phyloP scores from a whole-genome alignment of 2,329 filamentous ascomycete species.

The Knoxdaviesia capensis region DNA sequence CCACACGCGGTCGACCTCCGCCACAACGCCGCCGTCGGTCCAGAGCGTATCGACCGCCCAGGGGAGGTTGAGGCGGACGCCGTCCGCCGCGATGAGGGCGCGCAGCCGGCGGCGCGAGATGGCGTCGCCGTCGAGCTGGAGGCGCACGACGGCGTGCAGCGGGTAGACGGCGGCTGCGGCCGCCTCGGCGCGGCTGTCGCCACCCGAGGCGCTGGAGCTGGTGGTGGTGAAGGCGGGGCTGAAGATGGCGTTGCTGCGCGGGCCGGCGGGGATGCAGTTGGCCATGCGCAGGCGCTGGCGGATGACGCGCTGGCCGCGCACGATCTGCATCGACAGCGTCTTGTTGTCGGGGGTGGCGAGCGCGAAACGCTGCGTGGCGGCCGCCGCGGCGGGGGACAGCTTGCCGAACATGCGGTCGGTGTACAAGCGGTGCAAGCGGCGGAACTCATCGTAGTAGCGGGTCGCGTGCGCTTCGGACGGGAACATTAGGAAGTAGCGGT shows the following conservation, averaged over 20 bases:
- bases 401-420: conserved; percentile 21
- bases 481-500: conserved; percentile 53
- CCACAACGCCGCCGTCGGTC: conserved; percentile 4
- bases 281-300: conserved; percentile 4
- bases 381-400: neutral
- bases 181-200: too few species aligned
- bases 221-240: too few species aligned
- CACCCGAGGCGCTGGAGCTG: too few species aligned
- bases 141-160: conserved; percentile 13
- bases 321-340: conserved; percentile 4
- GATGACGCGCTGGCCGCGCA: conserved; percentile 2
- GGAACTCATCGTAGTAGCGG: conserved; percentile 29
- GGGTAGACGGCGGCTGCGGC: conserved; percentile 6
- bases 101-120: conserved; percentile 11
- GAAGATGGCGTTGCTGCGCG: too few species aligned
- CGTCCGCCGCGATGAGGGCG: conserved; percentile 20
- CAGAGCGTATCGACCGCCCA: conserved; percentile 7
- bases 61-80: conserved; percentile 13
- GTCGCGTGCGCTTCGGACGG: conserved; percentile 33
- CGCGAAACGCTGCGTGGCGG: conserved; percentile 4
- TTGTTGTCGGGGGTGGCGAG: conserved; percentile 4
- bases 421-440: conserved; percentile 13
- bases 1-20: neutral
- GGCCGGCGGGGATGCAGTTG: neutral
- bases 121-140: conserved; percentile 13